phyloP scores from a whole-genome alignment of 2,329 filamentous ascomycete genomes.

The Emergomyces africanus region DNA sequence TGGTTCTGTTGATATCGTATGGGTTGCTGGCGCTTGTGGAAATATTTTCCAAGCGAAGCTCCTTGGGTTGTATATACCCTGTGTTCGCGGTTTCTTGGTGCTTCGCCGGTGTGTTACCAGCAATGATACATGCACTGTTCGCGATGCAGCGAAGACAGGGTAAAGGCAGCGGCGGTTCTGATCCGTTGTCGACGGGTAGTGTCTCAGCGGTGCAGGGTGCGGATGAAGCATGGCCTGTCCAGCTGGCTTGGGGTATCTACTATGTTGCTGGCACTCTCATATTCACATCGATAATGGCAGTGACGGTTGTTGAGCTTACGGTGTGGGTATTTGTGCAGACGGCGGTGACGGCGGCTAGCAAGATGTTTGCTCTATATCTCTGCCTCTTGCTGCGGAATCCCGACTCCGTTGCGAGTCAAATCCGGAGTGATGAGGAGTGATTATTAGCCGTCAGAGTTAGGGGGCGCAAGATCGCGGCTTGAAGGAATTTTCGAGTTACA shows the following conservation, averaged over 20 bases:
- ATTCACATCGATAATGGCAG: constrained; percentile 23
- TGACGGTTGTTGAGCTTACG: constrained; percentile 20
- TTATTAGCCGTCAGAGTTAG: not conserved
- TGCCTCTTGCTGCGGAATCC: constrained; percentile 5
- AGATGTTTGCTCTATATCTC: constrained; percentile 15
- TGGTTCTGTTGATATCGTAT: constrained; percentile 10
- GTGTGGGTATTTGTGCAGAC: constrained; percentile 18
- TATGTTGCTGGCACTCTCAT: constrained; percentile 22
- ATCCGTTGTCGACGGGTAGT: constrained; percentile 2
- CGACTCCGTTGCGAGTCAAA: not conserved
- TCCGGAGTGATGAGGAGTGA: not conserved
- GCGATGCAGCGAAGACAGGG: not conserved
- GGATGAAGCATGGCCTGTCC: constrained; percentile 18
- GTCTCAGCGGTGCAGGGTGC: constrained; percentile 15
- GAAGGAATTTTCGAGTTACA: not conserved
- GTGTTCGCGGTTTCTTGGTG: constrained; percentile 18
- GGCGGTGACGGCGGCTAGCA: constrained; percentile 15
- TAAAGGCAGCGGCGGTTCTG: not conserved
- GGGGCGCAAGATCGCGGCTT: not conserved
- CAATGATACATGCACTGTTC: constrained; percentile 14
- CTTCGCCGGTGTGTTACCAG: constrained; percentile 14
- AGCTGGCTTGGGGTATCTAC: constrained; percentile 22
- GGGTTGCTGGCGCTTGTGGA: constrained; percentile 16
- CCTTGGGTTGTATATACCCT: constrained; percentile 20
- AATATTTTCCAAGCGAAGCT: constrained; percentile 19